Evolutionary conservation across 2,329 filamentous ascomycete genomes (phyloP), one percentile per base, ranked within the genome.

Genomic region (Cercospora zeina): DNA sequence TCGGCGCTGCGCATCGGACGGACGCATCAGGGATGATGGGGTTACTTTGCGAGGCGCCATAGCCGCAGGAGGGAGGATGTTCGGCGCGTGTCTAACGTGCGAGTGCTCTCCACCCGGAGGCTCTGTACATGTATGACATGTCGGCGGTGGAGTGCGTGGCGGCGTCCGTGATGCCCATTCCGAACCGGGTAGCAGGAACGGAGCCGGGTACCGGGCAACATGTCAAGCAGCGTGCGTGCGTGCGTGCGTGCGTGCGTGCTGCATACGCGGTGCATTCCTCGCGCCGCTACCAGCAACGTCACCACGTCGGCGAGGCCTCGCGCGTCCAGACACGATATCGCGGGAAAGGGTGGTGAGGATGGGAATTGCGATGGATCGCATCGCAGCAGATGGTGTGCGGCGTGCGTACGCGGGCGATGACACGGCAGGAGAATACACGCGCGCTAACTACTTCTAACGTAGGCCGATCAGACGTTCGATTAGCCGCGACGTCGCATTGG

Each of bases 151-250:
- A 16, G 60, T 36, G 61, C 68, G 71, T 71, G 70, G 70, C 71
- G 71, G 71, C 71, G 71, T 66, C 59, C 59, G 45, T 62, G 58
- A 64, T 66, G 54, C 62, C 63, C 57, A 60, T 66, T 62, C 58
- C 51, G 61, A 67, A 68, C 67, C 68, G 45, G 70, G 70, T 70
- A 67, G 39, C 61, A 68, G 71, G 70, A 62, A 65, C 59, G 63
- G 59, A 60, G 65, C 57, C 64, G 63, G 67, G 59, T 57, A 34
- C 61, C 58, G 65, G 62, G 63, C 49, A 33, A 60, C 60, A 65
- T 70, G 69, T 70, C 70, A 67, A 63, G 58, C 68, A 67, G 69
- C 68, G 65, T 69, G 67, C 61, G 67, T 61, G 61, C 56, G 58
- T 64, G 62, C 61, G 49, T 51, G 49, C 24, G 19, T 31, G 49